phyloP scores from a whole-genome alignment of 2,329 filamentous ascomycete species.

The Clarireedia paspali region DNA sequence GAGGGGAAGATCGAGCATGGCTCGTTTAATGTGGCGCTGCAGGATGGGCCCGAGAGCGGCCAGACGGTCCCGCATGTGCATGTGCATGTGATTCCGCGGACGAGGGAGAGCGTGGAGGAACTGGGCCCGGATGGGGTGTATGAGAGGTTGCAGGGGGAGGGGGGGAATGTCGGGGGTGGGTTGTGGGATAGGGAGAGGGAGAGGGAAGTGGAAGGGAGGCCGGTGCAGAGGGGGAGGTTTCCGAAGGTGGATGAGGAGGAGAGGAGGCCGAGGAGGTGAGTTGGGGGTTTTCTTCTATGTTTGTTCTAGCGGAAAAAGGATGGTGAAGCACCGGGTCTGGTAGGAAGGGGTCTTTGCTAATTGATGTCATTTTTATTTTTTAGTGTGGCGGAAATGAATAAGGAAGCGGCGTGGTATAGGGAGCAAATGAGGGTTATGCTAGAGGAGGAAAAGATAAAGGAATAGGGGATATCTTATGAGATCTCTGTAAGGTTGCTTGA shows the following conservation, averaged over 20 bases:
- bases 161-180: conserved; percentile 71
- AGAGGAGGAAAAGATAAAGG: too few species aligned
- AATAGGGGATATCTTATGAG: too few species aligned
- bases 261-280: conserved; percentile 48
- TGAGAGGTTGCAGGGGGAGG: conserved; percentile 71
- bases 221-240: conserved; percentile 49
- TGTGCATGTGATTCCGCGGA: conserved; percentile 80
- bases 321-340: neutral
- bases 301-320: neutral
- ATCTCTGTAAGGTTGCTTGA: too few species aligned
- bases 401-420: conserved; percentile 52
- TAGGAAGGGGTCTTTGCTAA: neutral
- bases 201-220: conserved; percentile 42
- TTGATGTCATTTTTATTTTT: neutral
- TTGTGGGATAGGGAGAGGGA: conserved; percentile 60
- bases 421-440: conserved; percentile 20
- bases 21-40: conserved; percentile 88
- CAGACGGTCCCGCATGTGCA: conserved; percentile 94
- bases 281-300: neutral
- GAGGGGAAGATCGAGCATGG: conserved; percentile 51
- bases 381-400: conserved; percentile 66
- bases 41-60: conserved; percentile 83
- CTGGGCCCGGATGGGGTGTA: conserved; percentile 67
- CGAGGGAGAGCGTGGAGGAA: conserved; percentile 44
- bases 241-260: conserved; percentile 64